Evolutionary conservation across 2,329 filamentous ascomycete species (phyloP).

Genomic region (Aspergillus calidoustus): DNA sequence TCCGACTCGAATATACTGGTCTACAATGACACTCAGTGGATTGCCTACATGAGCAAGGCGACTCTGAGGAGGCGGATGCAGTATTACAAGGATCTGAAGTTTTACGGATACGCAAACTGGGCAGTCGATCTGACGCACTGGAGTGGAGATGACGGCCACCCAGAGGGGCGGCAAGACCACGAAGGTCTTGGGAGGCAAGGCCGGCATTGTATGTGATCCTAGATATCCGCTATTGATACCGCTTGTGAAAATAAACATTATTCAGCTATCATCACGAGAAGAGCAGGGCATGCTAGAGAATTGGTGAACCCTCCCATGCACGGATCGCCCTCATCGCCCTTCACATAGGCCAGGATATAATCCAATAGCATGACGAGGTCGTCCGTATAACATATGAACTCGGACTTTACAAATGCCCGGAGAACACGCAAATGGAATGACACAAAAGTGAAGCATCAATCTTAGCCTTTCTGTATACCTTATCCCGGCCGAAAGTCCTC

Average conservation of each 20-base stretch:
- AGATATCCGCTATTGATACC: not conserved
- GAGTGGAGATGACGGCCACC: conserved; percentile 11
- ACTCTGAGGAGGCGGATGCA: conserved; percentile 8
- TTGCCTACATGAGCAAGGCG: conserved; percentile 10
- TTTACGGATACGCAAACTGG: conserved; percentile 15
- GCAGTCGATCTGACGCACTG: conserved; percentile 15
- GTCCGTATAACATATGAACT: too few species aligned
- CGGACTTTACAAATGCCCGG: too few species aligned
- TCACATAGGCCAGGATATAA: too few species aligned
- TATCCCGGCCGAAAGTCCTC: too few species aligned
- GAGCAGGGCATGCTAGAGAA: too few species aligned
- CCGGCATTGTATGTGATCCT: not conserved
- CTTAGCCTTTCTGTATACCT: too few species aligned
- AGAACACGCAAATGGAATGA: too few species aligned
- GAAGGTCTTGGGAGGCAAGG: not conserved
- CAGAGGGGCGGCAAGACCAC: not conserved
- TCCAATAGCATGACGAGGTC: too few species aligned
- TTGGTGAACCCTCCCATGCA: too few species aligned
- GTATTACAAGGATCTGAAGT: conserved; percentile 10
- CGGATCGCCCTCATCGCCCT: too few species aligned
- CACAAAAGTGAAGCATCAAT: too few species aligned
- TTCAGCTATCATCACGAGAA: not conserved
- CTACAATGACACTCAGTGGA: conserved; percentile 19
- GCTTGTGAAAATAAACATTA: not conserved
- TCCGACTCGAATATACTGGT: conserved; percentile 18